Evolutionary conservation across 371 early-diverging fungal species (phyloP).

Genomic region (Apophysomyces ossiformis): DNA sequence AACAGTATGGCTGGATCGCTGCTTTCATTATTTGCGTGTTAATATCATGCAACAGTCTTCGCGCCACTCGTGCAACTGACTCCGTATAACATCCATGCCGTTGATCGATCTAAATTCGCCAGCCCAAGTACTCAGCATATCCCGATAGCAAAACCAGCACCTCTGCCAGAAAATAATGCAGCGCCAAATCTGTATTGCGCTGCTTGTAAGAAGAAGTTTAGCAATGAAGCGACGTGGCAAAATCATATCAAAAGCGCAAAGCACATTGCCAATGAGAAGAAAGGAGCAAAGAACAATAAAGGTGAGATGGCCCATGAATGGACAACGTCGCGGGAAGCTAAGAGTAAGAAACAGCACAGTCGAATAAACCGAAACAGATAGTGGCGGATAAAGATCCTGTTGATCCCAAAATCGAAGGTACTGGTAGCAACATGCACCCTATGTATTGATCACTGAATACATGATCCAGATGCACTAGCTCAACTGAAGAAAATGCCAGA

Average conservation of each 20-base stretch:
- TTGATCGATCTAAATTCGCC: not conserved
- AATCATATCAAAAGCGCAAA: constrained; percentile 52
- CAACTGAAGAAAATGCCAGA: constrained; percentile 17
- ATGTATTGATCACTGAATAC: not conserved
- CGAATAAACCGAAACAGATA: not conserved
- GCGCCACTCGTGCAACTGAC: not conserved
- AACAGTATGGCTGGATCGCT: not conserved
- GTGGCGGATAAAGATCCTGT: not conserved
- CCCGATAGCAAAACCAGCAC: not conserved
- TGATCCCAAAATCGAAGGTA: not conserved
- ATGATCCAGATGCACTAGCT: constrained; percentile 19
- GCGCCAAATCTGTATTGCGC: constrained; percentile 39
- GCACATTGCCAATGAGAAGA: constrained; percentile 46
- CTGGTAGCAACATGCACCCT: not conserved
- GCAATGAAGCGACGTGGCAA: constrained; percentile 38
- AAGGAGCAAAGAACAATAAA: constrained; percentile 17
- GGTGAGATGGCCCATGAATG: not conserved
- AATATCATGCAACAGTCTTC: not conserved
- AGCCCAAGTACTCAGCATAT: not conserved
- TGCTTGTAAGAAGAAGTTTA: constrained; percentile 52
- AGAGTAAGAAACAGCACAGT: constrained; percentile 4
- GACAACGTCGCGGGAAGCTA: not conserved
- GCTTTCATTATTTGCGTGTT: not conserved
- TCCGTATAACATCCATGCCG: not conserved
- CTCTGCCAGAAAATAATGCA: not conserved